Evolutionary conservation across 352 stramenopile genomes (phyloP), one percentile per base, ranked within the genome.

Genomic region (Plasmopara muralis): DNA sequence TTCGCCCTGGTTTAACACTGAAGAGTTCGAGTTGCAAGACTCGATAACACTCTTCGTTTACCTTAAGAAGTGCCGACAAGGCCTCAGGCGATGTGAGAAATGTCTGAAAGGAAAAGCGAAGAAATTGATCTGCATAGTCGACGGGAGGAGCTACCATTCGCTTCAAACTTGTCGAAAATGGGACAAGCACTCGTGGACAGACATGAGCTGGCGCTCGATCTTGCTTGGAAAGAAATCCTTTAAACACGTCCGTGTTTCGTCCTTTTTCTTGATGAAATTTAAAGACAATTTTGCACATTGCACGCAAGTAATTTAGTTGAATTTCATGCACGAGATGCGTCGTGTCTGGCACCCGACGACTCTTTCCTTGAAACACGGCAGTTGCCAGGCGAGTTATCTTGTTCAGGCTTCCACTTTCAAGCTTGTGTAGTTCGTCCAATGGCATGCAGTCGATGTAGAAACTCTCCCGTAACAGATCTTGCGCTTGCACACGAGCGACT

Each of bases 281-380:
- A 29, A 97, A 89, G 4, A 97, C 71, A 30, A 97, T 89, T 48
- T 81, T 82, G 68, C 95, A 95, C 85, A 97, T 96, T 7, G 87
- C 87, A 9, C 92, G 83, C 37, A 96, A 59, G 60, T 95, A 97
- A 47, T 95, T 88, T 0, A 95, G 66, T 57, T 94, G 89, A 40
- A 97, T 88, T 56, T 98, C 86, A 16, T 91, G 71, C 10, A 96
- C 48, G 12, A 97, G 65, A 0, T 69, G 75, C 13, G 80, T 77
- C 4, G 85, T 90, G 42, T 93, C 82, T 2, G 83, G 83, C 18
- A 87, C 74, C 0, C 75, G 73, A 50, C 77, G 51, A 13, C 65
- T 79, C 42, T 88, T 89, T 15, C 74, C 64, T n/a, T 86, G 74
- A 55, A 92, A 89, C 9, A 80, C 55, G 0, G 65, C 45, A 0